phyloP scores from a whole-genome alignment of 306 rosid species.

The Sindora glabra region DNA sequence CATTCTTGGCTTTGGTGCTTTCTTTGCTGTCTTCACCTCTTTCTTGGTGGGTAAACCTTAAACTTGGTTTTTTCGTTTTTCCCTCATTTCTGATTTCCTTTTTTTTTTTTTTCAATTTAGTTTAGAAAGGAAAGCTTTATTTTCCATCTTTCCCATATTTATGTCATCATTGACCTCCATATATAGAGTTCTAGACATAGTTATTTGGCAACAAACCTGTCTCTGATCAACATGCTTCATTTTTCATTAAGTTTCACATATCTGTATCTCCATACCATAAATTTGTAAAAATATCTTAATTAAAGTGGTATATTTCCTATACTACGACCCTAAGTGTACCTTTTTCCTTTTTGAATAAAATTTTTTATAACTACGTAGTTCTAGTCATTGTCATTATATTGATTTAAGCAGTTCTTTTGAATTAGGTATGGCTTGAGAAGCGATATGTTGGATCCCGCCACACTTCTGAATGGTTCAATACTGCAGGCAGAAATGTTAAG shows the following conservation, averaged over 20 bases:
- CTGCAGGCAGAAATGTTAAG: slow-evolving; percentile 91
- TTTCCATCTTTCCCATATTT: background rate
- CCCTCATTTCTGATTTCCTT: too few relatives aligned
- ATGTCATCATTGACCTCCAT: background rate
- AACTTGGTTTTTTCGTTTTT: background rate
- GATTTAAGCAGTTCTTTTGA: slow-evolving; percentile 3
- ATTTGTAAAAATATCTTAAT: too few relatives aligned
- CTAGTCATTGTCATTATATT: too few relatives aligned
- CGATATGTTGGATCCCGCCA: slow-evolving; percentile 75
- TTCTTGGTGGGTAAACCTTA: slow-evolving; percentile 44
- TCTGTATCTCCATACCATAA: too few relatives aligned
- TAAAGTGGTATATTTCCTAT: too few relatives aligned
- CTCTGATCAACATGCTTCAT: too few relatives aligned
- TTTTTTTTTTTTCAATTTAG: background rate
- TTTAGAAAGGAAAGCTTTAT: background rate
- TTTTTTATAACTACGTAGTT: too few relatives aligned
- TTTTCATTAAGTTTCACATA: too few relatives aligned
- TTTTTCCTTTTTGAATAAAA: too few relatives aligned
- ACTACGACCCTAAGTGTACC: too few relatives aligned
- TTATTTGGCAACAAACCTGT: too few relatives aligned
- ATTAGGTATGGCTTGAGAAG: slow-evolving; percentile 90
- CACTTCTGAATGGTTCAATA: slow-evolving; percentile 96
- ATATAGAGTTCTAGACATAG: too few relatives aligned
- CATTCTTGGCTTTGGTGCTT: slow-evolving; percentile 91
- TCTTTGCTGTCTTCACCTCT: slow-evolving; percentile 87